Evolutionary conservation across 2,329 filamentous ascomycete genomes (phyloP).

Genomic region (Alternaria viburni): DNA sequence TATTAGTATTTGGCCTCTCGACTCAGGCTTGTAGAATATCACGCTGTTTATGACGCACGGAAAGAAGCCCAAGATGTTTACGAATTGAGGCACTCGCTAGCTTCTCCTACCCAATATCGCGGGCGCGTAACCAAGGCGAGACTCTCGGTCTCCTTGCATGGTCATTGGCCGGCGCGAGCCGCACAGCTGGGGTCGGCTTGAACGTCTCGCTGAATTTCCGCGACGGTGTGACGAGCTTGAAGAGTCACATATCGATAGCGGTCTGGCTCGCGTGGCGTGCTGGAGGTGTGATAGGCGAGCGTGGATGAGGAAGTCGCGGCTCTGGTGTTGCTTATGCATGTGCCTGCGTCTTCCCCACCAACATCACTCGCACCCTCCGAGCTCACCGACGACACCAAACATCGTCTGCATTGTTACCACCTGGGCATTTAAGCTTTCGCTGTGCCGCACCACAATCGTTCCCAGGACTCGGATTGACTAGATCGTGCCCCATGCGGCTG

Average conservation of each 20-base stretch:
- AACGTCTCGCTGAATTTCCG: slow-evolving; percentile 15
- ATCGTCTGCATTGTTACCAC: background rate
- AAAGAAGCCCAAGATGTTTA: background rate
- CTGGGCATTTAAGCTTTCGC: slow-evolving; percentile 1
- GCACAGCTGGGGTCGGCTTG: slow-evolving; percentile 38
- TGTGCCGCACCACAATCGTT: slow-evolving; percentile 9
- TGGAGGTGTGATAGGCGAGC: slow-evolving; percentile 11
- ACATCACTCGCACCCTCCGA: slow-evolving; percentile 2
- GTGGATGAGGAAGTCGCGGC: slow-evolving; percentile 7
- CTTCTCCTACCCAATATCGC: slow-evolving; percentile 14
- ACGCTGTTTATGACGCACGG: slow-evolving; percentile 4
- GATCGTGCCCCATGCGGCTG: slow-evolving; percentile 13
- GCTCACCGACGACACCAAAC: slow-evolving; percentile 7
- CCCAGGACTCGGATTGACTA: slow-evolving; percentile 3
- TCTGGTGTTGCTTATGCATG: slow-evolving; percentile 22
- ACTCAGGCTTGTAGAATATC: slow-evolving; percentile 43
- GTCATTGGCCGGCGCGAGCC: slow-evolving; percentile 28
- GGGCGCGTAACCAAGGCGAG: slow-evolving; percentile 36
- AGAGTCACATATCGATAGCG: slow-evolving; percentile 13
- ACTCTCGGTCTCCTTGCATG: slow-evolving; percentile 17
- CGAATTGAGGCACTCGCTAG: background rate
- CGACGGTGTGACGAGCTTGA: slow-evolving; percentile 31
- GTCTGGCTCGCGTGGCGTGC: slow-evolving; percentile 22
- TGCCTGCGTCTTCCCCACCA: slow-evolving; percentile 18
- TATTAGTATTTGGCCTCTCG: slow-evolving; percentile 37